Conservation (phyloP, 306 rosid genomes). For the Fragaria vesca region DNA sequence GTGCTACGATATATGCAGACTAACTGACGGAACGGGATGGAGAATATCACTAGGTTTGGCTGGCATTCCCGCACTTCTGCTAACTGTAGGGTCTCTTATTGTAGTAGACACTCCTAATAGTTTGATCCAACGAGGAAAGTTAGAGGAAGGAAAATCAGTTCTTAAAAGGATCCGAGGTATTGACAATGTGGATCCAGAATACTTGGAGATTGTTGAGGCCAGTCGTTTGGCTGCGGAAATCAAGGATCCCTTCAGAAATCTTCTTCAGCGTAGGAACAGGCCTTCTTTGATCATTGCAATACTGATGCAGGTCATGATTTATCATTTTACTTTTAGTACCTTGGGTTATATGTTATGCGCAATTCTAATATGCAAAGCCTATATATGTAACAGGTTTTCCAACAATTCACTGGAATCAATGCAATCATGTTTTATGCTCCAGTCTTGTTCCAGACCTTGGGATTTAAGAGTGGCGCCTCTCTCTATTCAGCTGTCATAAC, state of each 20-base stretch:
- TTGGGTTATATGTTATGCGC: background rate
- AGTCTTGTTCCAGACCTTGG: slow-evolving; percentile 52
- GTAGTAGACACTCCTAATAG: slow-evolving; percentile 63
- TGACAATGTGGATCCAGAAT: slow-evolving; percentile 54
- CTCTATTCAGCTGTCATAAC: slow-evolving; percentile 63
- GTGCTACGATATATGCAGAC: slow-evolving; percentile 22
- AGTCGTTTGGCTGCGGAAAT: slow-evolving; percentile 44
- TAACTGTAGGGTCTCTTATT: slow-evolving; percentile 40
- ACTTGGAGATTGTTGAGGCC: slow-evolving; percentile 48
- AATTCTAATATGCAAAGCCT: background rate
- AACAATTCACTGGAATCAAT: slow-evolving; percentile 66
- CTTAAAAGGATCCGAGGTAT: slow-evolving; percentile 58
- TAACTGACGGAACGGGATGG: slow-evolving; percentile 66
- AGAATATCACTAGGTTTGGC: slow-evolving; percentile 57
- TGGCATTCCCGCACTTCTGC: slow-evolving; percentile 47
- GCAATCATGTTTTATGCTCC: slow-evolving; percentile 79
- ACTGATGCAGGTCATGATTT: slow-evolving; percentile 10
- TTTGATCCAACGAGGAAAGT: slow-evolving; percentile 53
- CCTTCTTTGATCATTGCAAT: slow-evolving; percentile 53
- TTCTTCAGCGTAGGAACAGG: slow-evolving; percentile 46
- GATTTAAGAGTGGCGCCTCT: slow-evolving; percentile 47
- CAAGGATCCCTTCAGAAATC: slow-evolving; percentile 41
- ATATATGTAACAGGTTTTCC: slow-evolving; percentile 44
- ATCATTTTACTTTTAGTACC: background rate
- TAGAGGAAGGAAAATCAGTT: slow-evolving; percentile 48